Evolutionary conservation across 164 flowering plant genomes (phyloP), one percentile per base, ranked within the genome.

Genomic region (Cinnamomum chago): DNA sequence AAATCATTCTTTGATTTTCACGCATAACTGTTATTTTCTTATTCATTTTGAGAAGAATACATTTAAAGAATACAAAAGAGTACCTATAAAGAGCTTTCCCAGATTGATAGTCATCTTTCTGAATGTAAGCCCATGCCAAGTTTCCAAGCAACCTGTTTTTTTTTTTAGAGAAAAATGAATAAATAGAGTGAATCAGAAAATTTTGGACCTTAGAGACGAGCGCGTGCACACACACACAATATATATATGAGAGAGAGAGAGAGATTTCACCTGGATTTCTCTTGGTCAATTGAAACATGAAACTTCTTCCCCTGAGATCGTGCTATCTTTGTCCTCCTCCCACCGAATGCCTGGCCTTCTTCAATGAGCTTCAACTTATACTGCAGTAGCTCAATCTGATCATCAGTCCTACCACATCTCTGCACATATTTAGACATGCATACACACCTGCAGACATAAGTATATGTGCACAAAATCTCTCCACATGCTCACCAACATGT

Each of bases 41-140:
- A 0, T 58, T 58, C 3, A 15, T 58, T 58, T 30, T 30, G 35
- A 3, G 22, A 58, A 58, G n/a, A 58, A 58, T 58, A 58, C 6
- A 58, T 58, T 58, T 17, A 58, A 58, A 64, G 28, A 64, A 17
- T 64, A 64, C 22, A 60, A 60, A 17, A 65, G 27, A 17, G 20
- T 79, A 86, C 97, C 92, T 84, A 81, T 95, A 95, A 74, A 79
- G 66, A 50, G 84, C 85, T 76, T 89, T 98, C 14, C 97, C 92
- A 64, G 75, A 73, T 68, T 75, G 79, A 73, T 81, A 90, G 47
- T 90, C 80, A 65, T 83, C 77, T 62, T 80, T 82, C 83, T 89
- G 97, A 86, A 95, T 73, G 84, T 88, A 82, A 68, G 96, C 97
- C 98, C 97, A 95, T 12, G 90, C 99, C 82, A 95, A 80, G 79